These are phyloP conservation scores for Pontederia crassipes DNA, from an alignment of 176 grass and related monocot genomes.

Conservation along the genomic window DNA sequence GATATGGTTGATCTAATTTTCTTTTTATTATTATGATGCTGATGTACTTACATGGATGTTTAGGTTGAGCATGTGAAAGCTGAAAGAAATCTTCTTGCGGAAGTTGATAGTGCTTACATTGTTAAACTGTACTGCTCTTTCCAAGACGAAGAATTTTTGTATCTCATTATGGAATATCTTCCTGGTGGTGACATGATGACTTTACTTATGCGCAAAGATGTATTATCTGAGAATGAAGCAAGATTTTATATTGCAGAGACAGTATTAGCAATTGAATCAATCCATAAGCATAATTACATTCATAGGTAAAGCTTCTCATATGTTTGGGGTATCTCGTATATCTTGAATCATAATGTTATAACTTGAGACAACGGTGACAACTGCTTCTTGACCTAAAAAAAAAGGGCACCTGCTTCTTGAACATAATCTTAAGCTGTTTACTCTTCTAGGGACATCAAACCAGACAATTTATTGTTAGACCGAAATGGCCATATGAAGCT, in stretches of 20 bases:
- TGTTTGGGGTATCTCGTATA: neutral
- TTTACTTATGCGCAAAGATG: constrained; percentile 11
- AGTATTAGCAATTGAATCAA: constrained; percentile 14
- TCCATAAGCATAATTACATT: constrained; percentile 9
- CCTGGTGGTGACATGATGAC: constrained; percentile 15
- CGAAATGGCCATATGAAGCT: constrained; percentile 10
- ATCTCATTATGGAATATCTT: constrained; percentile 15
- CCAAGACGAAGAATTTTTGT: constrained; percentile 11
- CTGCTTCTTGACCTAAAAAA: too few relatives aligned
- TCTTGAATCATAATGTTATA: too few relatives aligned
- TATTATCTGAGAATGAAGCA: neutral
- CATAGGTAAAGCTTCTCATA: neutral
- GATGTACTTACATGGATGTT: neutral
- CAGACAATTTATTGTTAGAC: constrained; percentile 6
- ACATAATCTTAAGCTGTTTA: neutral
- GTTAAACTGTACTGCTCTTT: constrained; percentile 13
- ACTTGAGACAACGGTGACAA: too few relatives aligned
- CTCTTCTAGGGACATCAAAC: constrained; percentile 6
- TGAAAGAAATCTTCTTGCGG: constrained; percentile 12
- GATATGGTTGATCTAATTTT: neutral
- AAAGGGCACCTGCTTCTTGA: too few relatives aligned
- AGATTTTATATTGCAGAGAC: constrained; percentile 13
- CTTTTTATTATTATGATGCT: neutral
- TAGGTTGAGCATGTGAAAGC: constrained; percentile 13
- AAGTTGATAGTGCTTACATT: constrained; percentile 9